These are phyloP conservation scores for Plantago major DNA, from an alignment of 257 asterid species.

Conservation along the genomic window DNA sequence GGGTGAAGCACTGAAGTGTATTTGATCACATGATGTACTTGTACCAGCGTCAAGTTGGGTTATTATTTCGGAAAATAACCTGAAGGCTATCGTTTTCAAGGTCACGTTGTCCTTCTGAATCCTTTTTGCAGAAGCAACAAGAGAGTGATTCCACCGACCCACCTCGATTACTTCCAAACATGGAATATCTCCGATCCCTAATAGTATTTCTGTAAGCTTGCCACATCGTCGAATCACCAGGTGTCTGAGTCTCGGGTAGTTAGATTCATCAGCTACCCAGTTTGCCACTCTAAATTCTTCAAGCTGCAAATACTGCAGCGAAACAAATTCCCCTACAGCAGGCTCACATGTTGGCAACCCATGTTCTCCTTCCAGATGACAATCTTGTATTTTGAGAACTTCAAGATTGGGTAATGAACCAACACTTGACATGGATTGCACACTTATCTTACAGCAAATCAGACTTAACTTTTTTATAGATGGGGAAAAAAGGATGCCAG, in stretches of 20 bases:
- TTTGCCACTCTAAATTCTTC: background rate
- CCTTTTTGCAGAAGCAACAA: background rate
- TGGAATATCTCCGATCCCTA: slow-evolving; percentile 8
- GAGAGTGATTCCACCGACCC: background rate
- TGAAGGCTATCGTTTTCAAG: slow-evolving; percentile 10
- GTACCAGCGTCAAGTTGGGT: too few relatives aligned
- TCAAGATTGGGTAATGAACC: background rate
- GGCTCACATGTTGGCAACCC: background rate
- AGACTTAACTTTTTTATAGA: background rate
- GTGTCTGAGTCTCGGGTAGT: slow-evolving; percentile 12
- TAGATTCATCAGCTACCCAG: slow-evolving; percentile 6
- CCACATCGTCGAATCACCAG: background rate
- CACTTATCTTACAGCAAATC: background rate
- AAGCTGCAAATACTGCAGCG: background rate
- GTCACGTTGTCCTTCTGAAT: slow-evolving; percentile 18
- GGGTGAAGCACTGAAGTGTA: too few relatives aligned
- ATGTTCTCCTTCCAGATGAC: background rate
- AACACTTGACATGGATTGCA: background rate
- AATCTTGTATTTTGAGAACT: background rate
- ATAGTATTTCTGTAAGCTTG: slow-evolving; percentile 12
- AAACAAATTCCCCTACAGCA: slow-evolving; percentile 7
- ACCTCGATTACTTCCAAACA: slow-evolving; percentile 17
- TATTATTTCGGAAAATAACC: background rate
- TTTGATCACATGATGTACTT: too few relatives aligned
- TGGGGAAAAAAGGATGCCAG: background rate